Conservation (phyloP, 495 filamentous ascomycete species). For the Eremomyces bilateralis region DNA sequence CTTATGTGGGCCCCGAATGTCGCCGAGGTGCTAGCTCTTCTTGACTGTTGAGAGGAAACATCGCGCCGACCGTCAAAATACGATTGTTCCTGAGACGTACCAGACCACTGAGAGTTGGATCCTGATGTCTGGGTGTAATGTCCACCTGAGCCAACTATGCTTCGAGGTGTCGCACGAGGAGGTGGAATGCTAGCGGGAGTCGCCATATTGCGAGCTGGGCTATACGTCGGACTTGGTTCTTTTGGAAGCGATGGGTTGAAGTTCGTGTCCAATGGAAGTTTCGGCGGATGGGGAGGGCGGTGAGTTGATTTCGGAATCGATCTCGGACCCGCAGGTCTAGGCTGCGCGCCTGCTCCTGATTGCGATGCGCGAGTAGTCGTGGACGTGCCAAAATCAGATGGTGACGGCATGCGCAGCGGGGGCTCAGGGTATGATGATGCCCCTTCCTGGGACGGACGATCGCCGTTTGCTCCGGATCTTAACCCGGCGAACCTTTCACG, state of each 20-base stretch:
- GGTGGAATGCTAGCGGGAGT: slow-evolving; percentile 30
- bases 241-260: slow-evolving; percentile 41
- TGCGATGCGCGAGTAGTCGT: not conserved
- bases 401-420: slow-evolving; percentile 16
- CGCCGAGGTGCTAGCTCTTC: too few relatives aligned
- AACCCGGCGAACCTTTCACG: slow-evolving; percentile 36
- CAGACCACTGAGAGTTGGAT: slow-evolving; percentile 10
- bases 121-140: too few relatives aligned
- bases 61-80: too few relatives aligned
- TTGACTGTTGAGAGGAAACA: too few relatives aligned
- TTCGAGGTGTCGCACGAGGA: slow-evolving; percentile 22
- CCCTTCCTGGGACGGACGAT: slow-evolving; percentile 16
- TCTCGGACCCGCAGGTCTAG: too few relatives aligned
- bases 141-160: slow-evolving; percentile 19
- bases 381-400: slow-evolving; percentile 15
- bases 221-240: slow-evolving; percentile 70
- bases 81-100: slow-evolving; percentile 8
- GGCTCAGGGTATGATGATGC: slow-evolving; percentile 4
- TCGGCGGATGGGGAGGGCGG: slow-evolving; percentile 30
- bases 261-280: slow-evolving; percentile 30
- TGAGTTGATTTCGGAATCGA: too few relatives aligned
- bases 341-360: too few relatives aligned
- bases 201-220: slow-evolving; percentile 37
- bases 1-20: slow-evolving; percentile 40
- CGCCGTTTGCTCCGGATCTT: slow-evolving; percentile 26